Percentiles rank a stretch among this genome's conserved stretches.
phyloP scores from a whole-genome alignment of 768 basidiomycete species.

The Psilocybe cubensis region DNA sequence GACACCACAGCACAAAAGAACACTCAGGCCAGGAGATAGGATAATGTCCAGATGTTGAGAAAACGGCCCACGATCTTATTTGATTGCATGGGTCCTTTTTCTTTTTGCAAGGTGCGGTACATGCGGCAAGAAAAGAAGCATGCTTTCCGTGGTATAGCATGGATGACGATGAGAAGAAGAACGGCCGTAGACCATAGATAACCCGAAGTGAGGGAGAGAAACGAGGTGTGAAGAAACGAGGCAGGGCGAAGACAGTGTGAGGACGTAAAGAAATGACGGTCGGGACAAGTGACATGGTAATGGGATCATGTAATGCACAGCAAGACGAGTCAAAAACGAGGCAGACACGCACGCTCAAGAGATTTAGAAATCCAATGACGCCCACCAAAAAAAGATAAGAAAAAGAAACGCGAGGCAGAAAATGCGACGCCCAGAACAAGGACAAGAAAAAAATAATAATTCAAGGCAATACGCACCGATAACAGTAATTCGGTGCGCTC shows the following conservation, averaged over 20 bases:
- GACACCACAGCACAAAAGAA: too few species aligned
- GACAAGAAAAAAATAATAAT: background rate
- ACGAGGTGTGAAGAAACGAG: too few species aligned
- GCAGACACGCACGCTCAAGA: too few species aligned
- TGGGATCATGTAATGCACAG: background rate
- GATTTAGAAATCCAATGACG: too few species aligned
- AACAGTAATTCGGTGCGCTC: constrained; percentile 99
- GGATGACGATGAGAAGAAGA: constrained; percentile 1
- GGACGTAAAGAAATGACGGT: background rate
- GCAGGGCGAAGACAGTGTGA: background rate
- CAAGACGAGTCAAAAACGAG: background rate
- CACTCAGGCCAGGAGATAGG: background rate
- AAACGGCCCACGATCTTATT: too few species aligned
- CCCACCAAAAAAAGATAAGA: constrained; percentile 10
- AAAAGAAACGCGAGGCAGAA: background rate
- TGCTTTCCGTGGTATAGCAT: too few species aligned
- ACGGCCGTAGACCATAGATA: background rate
- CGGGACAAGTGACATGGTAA: background rate
- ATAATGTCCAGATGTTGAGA: background rate
- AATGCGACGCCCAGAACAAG: background rate
- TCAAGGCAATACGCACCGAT: constrained; percentile 62
- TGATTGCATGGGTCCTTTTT: background rate
- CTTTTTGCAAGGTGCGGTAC: background rate
- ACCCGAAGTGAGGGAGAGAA: too few species aligned
- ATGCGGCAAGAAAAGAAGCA: too few species aligned